These are phyloP conservation scores for Lentinula aciculospora DNA, from an alignment of 768 basidiomycete genomes.

Conservation along the genomic window DNA sequence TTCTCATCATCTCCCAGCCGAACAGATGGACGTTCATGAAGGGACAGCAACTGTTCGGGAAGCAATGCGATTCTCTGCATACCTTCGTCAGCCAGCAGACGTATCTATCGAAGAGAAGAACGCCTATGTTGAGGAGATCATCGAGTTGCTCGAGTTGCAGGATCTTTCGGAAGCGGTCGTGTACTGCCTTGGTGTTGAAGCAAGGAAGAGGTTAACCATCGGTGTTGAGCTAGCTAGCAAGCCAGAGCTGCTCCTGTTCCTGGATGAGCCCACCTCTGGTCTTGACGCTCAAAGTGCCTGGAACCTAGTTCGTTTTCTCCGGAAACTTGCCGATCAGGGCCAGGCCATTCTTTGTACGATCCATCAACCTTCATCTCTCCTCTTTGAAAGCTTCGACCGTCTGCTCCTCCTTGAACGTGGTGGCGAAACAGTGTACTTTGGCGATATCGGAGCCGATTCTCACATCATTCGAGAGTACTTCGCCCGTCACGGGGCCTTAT, in stretches of 20 bases:
- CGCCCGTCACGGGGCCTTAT: conserved; percentile 63
- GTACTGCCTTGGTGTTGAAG: conserved; percentile 58
- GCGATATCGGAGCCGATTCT: conserved; percentile 78
- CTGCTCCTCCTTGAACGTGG: conserved; percentile 66
- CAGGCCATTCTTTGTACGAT: conserved; percentile 91
- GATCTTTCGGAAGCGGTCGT: conserved; percentile 81
- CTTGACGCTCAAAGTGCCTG: conserved; percentile 67
- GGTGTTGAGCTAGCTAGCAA: conserved; percentile 90
- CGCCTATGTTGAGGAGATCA: conserved; percentile 75
- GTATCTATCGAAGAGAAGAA: conserved; percentile 72
- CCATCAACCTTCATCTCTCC: conserved; percentile 44
- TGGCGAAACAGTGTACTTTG: conserved; percentile 92
- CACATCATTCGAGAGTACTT: conserved; percentile 70
- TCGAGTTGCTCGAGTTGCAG: conserved; percentile 80
- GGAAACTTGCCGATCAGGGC: conserved; percentile 79
- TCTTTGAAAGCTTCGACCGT: conserved; percentile 85
- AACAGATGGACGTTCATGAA: conserved; percentile 87
- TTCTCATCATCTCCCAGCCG: conserved; percentile 35
- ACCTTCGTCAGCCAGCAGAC: conserved; percentile 69
- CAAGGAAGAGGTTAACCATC: conserved; percentile 84
- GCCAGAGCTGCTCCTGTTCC: conserved; percentile 69
- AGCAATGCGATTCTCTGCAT: conserved; percentile 80
- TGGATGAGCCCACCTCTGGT: conserved; percentile 51
- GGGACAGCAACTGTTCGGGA: conserved; percentile 78
- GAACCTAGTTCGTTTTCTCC: conserved; percentile 76